Base-by-base conservation (phyloP, 2,329 filamentous ascomycete species). In the Ophiostoma australiae region DNA sequence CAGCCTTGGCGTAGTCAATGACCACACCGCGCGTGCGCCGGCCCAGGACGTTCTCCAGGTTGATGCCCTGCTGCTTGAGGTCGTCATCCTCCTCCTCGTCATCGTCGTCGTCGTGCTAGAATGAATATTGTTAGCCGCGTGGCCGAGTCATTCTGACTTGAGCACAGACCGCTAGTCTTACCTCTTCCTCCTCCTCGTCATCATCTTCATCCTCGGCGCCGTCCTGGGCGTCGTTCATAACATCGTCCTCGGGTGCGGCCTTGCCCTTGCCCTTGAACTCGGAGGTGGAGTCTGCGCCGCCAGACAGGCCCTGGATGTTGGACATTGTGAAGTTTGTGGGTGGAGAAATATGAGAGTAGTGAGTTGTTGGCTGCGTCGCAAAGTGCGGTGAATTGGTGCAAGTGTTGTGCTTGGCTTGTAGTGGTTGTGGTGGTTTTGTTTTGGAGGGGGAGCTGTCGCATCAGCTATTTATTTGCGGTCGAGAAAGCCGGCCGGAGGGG, bases 1-100 rank as follows among this genome's bases (percentile, higher is more conserved):
- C 93, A 27, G 94, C 94, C 84, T 97, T 93, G 77, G 91, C 91
- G 82, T 92, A 98, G 85, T 98, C 92, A 79, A 98, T 97, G 78
- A 89, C 86, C 81, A 92, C 92, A 78, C 94, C 94, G 78, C 94
- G 94, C 74, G 94, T 98, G 81, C 95, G 94, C 77, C 90, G 88
- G 74, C 90, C 90, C 78, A 98, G 89, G 80, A 98, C 97, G 86
- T 98, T 98, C 80, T 87, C 87, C 71, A 87, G 84, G 79, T 97
- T 92, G 80, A 99, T 97, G 82, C 94, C 94, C 79, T 96, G 92
- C 85, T 97, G 87, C 80, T 91, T 91, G 77, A 92, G 86, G 72
- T 91, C 90, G 70, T 93, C 92, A 65, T 91, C 90, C 70, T 92
- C 91, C 76, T 90, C 90, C 65, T 71, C 61, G 37, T 68, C 69